phyloP scores from a whole-genome alignment of 106 monocot species.

The Apostasia shenzhenica region DNA sequence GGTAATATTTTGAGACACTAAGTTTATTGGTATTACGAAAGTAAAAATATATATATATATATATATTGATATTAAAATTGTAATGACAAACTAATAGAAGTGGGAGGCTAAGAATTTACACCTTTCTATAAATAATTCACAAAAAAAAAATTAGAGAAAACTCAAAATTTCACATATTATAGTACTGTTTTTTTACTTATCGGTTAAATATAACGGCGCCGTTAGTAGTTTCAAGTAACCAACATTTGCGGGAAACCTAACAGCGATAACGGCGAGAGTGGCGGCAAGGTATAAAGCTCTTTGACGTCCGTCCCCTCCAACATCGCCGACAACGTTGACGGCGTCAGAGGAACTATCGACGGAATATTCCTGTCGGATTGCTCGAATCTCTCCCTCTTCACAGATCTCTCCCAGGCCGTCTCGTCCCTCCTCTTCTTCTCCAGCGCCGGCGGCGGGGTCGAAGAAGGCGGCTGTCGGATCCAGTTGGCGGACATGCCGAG shows the following conservation, averaged over 20 bases:
- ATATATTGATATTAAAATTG: no score
- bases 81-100: no score
- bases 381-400: slow-evolving; percentile 22
- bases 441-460: not conserved
- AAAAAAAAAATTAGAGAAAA: no score
- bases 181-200: no score
- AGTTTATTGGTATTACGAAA: no score
- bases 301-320: slow-evolving; percentile 14
- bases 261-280: slow-evolving; percentile 39
- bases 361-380: not conserved
- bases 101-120: no score
- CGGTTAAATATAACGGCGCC: no score
- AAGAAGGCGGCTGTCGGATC: not conserved
- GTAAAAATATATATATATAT: no score
- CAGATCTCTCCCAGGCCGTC: not conserved
- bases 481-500: not conserved
- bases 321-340: slow-evolving; percentile 23
- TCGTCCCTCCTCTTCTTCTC: slow-evolving; percentile 12
- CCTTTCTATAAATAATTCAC: no score
- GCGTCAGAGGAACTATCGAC: slow-evolving; percentile 13
- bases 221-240: slow-evolving; percentile 13
- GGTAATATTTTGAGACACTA: no score
- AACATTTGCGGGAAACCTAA: slow-evolving; percentile 32
- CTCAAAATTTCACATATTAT: no score
- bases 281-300: slow-evolving; percentile 27